Evolutionary conservation across 2,329 filamentous ascomycete species (phyloP).

Genomic region (Botrytis hyacinthi): DNA sequence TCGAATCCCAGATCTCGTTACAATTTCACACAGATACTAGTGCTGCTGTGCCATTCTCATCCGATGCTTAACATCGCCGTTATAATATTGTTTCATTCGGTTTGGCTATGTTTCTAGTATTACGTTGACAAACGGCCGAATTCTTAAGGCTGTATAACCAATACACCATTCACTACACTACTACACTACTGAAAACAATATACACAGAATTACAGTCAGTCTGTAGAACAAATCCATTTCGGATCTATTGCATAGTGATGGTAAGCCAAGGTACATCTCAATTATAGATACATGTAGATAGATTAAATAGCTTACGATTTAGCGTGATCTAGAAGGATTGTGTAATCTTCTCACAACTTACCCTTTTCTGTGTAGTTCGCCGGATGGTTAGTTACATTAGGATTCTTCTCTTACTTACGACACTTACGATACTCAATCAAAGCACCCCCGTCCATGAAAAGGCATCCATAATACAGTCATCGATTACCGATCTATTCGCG

Average conservation of each 20-base stretch:
- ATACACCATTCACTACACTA: background rate
- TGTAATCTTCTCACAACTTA: slow-evolving; percentile 6
- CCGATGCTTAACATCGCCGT: background rate
- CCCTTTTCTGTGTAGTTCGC: slow-evolving; percentile 1
- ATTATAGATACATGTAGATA: background rate
- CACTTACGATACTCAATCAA: background rate
- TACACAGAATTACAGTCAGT: background rate
- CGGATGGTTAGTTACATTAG: background rate
- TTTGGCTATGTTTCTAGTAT: background rate
- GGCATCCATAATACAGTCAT: background rate
- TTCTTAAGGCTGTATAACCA: background rate
- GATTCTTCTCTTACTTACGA: background rate
- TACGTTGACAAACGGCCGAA: background rate
- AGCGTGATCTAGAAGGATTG: slow-evolving; percentile 10
- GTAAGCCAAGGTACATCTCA: background rate
- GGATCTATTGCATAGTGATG: background rate
- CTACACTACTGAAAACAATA: background rate
- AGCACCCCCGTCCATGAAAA: background rate
- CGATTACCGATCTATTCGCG: background rate
- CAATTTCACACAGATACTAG: background rate
- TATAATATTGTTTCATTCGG: background rate
- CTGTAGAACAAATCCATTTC: background rate
- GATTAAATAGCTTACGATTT: background rate
- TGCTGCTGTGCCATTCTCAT: background rate
- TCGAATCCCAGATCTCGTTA: background rate